Conservation (phyloP, 2,329 filamentous ascomycete genomes). For the Colletotrichum sp. region DNA sequence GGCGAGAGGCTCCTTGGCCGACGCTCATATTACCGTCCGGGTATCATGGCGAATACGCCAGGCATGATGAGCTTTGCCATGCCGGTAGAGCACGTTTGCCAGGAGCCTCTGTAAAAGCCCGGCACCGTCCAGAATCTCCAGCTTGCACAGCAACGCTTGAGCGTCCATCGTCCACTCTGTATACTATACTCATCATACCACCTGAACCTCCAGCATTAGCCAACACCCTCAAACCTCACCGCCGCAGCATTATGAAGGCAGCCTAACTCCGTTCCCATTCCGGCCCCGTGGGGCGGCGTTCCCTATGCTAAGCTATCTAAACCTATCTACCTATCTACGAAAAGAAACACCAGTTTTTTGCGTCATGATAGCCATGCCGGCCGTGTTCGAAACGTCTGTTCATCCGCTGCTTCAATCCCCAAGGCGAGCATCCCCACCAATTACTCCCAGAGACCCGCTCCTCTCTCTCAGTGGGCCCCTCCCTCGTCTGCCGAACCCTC, state of each 20-base stretch:
- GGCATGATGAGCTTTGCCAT: neutral
- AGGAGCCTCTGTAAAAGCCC: neutral
- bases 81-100: neutral
- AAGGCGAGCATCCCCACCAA: neutral
- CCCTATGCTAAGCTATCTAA: slow-evolving; percentile 22
- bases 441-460: neutral
- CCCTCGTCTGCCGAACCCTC: neutral
- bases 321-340: slow-evolving; percentile 22
- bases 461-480: neutral
- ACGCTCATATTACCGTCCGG: neutral
- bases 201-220: neutral
- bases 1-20: neutral
- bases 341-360: neutral
- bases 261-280: slow-evolving; percentile 3
- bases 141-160: no score
- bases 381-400: neutral
- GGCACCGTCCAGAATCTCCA: no score
- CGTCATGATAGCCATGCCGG: slow-evolving; percentile 13
- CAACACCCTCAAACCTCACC: neutral
- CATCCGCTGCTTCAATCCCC: neutral
- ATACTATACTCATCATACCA: no score
- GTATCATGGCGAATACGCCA: neutral
- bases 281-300: slow-evolving; percentile 2
- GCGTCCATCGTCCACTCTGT: no score
- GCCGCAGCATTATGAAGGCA: neutral